Percentiles rank a stretch among this genome's conserved stretches.
These are phyloP conservation scores for Picochlorum sp. DNA, from an alignment of 139 green algal species.

Conservation along the genomic window DNA sequence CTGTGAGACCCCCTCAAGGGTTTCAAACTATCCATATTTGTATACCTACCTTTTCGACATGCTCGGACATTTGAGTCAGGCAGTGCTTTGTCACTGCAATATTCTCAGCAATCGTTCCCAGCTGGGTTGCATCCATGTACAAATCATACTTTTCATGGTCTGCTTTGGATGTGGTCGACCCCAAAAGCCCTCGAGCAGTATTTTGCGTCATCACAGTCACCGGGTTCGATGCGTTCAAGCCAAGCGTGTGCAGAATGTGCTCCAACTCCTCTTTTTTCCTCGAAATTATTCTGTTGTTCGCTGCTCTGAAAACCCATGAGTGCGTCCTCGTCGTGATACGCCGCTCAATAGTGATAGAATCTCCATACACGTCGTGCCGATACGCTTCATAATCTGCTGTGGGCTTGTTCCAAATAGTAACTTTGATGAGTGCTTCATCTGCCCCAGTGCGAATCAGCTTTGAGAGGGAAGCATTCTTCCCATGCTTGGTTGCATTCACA, in stretches of 20 bases:
- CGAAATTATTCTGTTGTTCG: constrained; percentile 1
- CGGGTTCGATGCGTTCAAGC: constrained; percentile 37
- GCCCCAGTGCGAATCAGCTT: constrained; percentile 22
- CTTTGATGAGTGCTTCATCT: constrained; percentile 23
- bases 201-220: constrained; percentile 38
- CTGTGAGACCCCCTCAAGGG: background rate
- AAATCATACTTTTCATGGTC: constrained; percentile 51
- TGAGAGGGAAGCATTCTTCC: constrained; percentile 21
- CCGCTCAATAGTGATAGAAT: constrained; percentile 58
- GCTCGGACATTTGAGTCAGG: constrained; percentile 9
- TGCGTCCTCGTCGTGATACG: constrained; percentile 13
- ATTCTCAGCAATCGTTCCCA: constrained; percentile 25
- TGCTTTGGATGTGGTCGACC: constrained; percentile 21
- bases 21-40: background rate
- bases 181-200: constrained; percentile 51
- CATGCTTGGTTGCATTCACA: constrained; percentile 43
- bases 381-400: constrained; percentile 47
- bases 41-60: constrained; percentile 8
- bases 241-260: constrained; percentile 19
- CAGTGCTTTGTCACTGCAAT: constrained; percentile 13
- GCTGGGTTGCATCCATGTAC: constrained; percentile 64
- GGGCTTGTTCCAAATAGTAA: constrained; percentile 63
- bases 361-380: constrained; percentile 37
- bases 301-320: constrained; percentile 18
- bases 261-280: constrained; percentile 31